A percentile compares a stretch with the other conserved stretches of the same genome.
Evolutionary conservation across 2,329 filamentous ascomycete genomes (phyloP).

Genomic region (Ilyonectria sp.): DNA sequence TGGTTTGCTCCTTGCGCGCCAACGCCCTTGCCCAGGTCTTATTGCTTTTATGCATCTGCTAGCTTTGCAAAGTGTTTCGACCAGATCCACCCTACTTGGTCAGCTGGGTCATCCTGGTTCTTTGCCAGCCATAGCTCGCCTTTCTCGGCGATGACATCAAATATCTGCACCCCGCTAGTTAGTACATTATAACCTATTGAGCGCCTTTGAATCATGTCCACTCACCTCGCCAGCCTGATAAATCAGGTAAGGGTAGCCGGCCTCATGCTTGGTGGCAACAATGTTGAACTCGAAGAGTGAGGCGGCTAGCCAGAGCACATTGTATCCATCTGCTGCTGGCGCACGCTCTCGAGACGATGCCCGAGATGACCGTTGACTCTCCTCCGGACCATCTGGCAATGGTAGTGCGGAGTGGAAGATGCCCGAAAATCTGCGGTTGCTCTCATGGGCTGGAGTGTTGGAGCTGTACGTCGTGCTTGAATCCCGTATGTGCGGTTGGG

Average conservation of each 20-base stretch:
- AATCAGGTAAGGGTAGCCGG: conserved; percentile 94
- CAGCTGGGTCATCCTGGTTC: conserved; percentile 90
- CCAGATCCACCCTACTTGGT: conserved; percentile 97
- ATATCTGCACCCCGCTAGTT: conserved; percentile 68
- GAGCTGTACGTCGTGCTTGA: conserved; percentile 71
- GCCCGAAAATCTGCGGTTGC: conserved; percentile 74
- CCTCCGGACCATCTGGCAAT: conserved; percentile 76
- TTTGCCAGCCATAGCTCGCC: conserved; percentile 97
- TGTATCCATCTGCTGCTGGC: conserved; percentile 70
- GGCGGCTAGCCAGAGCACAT: conserved; percentile 90
- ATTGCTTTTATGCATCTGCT: conserved; percentile 62
- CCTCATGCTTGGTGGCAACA: conserved; percentile 90
- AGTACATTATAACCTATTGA: neutral
- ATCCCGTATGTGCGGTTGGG: conserved; percentile 62
- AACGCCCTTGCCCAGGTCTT: conserved; percentile 30
- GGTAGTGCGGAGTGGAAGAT: conserved; percentile 92
- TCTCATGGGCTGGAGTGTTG: conserved; percentile 60
- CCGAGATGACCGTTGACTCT: conserved; percentile 68
- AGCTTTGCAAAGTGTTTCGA: conserved; percentile 93
- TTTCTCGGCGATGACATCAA: conserved; percentile 95
- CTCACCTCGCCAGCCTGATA: conserved; percentile 92
- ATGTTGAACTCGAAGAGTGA: conserved; percentile 98
- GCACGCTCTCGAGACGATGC: conserved; percentile 73
- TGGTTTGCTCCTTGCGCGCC: conserved; percentile 32
- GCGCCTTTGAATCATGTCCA: conserved; percentile 25